A percentile compares a stretch with the other conserved stretches of the same genome.
These are phyloP conservation scores for Nicotiana undulata DNA, from an alignment of 257 asterid species.

Conservation along the genomic window DNA sequence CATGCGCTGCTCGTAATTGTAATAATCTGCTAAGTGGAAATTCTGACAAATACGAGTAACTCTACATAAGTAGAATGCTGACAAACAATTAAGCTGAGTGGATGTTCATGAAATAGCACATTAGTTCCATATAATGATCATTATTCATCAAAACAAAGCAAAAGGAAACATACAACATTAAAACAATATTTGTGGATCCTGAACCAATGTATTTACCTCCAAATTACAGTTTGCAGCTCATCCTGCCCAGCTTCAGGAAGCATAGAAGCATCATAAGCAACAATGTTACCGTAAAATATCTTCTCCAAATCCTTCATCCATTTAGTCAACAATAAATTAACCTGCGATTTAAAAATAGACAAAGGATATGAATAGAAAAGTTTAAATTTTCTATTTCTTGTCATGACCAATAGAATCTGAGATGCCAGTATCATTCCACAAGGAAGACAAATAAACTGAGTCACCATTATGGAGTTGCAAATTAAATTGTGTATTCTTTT, in stretches of 20 bases:
- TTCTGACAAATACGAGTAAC: too few species aligned
- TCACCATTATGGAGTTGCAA: not conserved
- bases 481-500: too few species aligned
- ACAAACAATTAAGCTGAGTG: not conserved
- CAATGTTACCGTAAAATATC: constrained; percentile 82
- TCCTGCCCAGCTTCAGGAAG: constrained; percentile 63
- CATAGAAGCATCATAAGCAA: constrained; percentile 78
- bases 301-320: constrained; percentile 95
- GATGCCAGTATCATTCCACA: not conserved
- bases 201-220: constrained; percentile 52
- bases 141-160: not conserved
- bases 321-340: constrained; percentile 59
- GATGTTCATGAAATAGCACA: not conserved
- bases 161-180: not conserved
- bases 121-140: not conserved
- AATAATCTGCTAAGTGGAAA: too few species aligned
- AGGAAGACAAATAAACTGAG: not conserved
- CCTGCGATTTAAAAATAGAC: constrained; percentile 34
- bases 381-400: not conserved
- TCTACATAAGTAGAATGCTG: too few species aligned
- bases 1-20: too few species aligned
- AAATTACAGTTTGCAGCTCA: constrained; percentile 62
- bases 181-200: not conserved
- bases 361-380: not conserved
- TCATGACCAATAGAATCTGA: not conserved